Evolutionary conservation across 2,329 filamentous ascomycete genomes (phyloP).

Genomic region (Alternaria sp.): DNA sequence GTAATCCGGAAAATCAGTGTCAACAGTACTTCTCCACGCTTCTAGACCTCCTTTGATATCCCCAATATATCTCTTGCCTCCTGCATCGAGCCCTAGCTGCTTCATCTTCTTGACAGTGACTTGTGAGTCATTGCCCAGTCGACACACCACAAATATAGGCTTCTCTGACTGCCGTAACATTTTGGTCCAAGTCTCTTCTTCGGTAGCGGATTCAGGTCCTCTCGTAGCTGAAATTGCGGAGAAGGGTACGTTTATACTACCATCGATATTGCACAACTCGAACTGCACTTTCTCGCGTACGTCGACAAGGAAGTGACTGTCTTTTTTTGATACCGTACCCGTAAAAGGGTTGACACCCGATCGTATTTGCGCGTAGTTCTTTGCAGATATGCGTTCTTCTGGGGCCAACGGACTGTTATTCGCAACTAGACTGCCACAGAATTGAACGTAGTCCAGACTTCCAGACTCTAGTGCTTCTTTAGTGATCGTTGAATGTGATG

Average conservation of each 20-base stretch:
- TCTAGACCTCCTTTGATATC: constrained; percentile 76
- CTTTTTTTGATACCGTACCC: constrained; percentile 36
- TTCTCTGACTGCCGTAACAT: constrained; percentile 45
- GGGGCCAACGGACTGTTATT: constrained; percentile 63
- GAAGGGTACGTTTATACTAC: constrained; percentile 78
- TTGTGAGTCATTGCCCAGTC: constrained; percentile 82
- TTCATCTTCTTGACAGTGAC: constrained; percentile 71
- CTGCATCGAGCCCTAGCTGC: constrained; percentile 63
- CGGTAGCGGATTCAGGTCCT: constrained; percentile 1
- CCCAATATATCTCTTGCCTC: constrained; percentile 66
- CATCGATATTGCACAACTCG: constrained; percentile 77
- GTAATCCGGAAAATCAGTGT: constrained; percentile 66
- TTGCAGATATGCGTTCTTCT: constrained; percentile 72
- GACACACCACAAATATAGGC: constrained; percentile 76
- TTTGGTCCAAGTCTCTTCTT: constrained; percentile 39
- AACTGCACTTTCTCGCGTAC: constrained; percentile 87
- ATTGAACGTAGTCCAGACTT: constrained; percentile 82
- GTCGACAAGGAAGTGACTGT: constrained; percentile 73
- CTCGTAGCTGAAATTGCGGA: constrained; percentile 58
- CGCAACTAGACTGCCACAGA: constrained; percentile 73
- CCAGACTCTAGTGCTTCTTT: constrained; percentile 68
- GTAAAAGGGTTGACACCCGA: constrained; percentile 46
- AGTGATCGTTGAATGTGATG: constrained; percentile 68
- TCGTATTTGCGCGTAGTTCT: constrained; percentile 62
- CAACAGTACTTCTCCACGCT: constrained; percentile 76